Conservation (phyloP, 768 basidiomycete species). For the Tylopilus sp. region DNA sequence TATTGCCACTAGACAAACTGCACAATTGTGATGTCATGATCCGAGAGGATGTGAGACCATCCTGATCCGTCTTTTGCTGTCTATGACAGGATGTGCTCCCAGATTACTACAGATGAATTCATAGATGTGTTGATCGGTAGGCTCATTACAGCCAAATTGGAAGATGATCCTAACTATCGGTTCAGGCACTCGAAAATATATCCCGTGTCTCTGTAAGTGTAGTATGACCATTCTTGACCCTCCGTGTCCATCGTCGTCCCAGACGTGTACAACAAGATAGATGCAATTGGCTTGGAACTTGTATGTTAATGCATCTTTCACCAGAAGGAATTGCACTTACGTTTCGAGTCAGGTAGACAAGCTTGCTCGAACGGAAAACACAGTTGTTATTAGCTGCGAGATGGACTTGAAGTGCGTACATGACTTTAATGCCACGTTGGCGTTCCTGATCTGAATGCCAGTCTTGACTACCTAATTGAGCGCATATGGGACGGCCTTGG, state of each 20-base stretch:
- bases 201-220: constrained; percentile 82
- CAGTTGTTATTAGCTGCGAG: constrained; percentile 96
- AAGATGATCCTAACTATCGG: neutral
- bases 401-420: constrained; percentile 77
- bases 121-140: constrained; percentile 95
- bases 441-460: constrained; percentile 25
- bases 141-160: constrained; percentile 2
- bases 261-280: constrained; percentile 98
- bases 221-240: neutral
- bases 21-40: constrained; percentile 99
- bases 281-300: constrained; percentile 79
- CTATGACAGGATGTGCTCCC: constrained; percentile 3
- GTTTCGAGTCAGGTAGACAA: constrained; percentile 56
- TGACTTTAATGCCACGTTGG: neutral
- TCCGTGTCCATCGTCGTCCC: neutral
- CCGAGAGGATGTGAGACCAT: constrained; percentile 77
- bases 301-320: constrained; percentile 10
- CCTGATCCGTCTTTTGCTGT: neutral
- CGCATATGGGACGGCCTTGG: constrained; percentile 78
- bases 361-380: constrained; percentile 74
- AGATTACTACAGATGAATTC: constrained; percentile 96
- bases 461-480: constrained; percentile 70
- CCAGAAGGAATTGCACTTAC: neutral
- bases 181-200: constrained; percentile 87
- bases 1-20: constrained; percentile 59